Evolutionary conservation across 345 rosid species (phyloP), one percentile per base, ranked within the genome.

Genomic region (Carallia brachiata): DNA sequence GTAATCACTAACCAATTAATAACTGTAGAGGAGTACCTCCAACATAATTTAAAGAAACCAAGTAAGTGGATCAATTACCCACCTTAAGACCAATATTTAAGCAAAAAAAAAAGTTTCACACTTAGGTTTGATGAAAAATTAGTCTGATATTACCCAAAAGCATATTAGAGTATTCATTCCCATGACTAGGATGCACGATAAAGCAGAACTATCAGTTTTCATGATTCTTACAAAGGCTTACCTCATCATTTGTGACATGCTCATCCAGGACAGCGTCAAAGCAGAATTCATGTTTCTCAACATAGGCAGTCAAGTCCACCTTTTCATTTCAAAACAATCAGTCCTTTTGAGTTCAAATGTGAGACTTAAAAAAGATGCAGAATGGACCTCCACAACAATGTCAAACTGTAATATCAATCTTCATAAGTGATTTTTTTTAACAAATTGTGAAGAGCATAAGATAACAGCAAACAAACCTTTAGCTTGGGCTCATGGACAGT

Each of bases 281-380:
- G 75, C 97, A 92, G 79, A 95, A 95, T 75, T 95, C 99, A 64
- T 95, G 99, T 82, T 89, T 95, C 81, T 95, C 99, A 75, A 87
- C 85, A 75, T 90, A 95, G 10, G 99, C 99, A n/a, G 99, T 95
- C 85, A 95, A 85, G 80, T 95, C 99, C 84, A 95, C 99, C 99
- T 96, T 81, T 75, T 53, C 77, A 81, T 54, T 73, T 70, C 69
- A 81, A 74, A 84, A 69, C 36, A 74, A 62, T 67, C 61, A 71
- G 65, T 64, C 40, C 52, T 52, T 27, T 63, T 65, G 36, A 70
- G 19, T 48, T 28, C 28, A 50, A 68, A 52, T 47, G 2, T 18
- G 23, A 65, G 40, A 53, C 30, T 67, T 60, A 73, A 30, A 23
- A 18, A 61, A 62, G 31, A 13, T 8, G 31, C 8, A 27, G 44